Conservation (phyloP, 2,329 filamentous ascomycete species). For the Fusarium duplospermum region DNA sequence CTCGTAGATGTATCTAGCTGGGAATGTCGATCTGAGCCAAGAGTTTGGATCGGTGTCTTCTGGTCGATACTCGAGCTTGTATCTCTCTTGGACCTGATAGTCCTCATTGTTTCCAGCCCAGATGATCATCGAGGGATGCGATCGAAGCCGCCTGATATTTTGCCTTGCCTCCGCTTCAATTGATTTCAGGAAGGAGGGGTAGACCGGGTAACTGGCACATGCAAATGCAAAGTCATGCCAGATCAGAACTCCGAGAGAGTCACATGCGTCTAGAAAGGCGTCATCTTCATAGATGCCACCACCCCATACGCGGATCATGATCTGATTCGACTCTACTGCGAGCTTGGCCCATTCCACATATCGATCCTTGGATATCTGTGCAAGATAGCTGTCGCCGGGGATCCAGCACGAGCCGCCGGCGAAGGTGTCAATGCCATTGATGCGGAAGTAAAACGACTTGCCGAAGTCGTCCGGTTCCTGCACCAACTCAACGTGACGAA, state of each 20-base stretch:
- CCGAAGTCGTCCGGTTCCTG: not conserved
- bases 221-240: constrained; percentile 83
- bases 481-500: not conserved
- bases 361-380: constrained; percentile 53
- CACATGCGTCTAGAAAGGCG: constrained; percentile 74
- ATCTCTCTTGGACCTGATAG: constrained; percentile 78
- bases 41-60: constrained; percentile 65
- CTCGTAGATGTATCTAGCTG: constrained; percentile 83
- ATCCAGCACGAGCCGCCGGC: constrained; percentile 85
- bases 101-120: constrained; percentile 88
- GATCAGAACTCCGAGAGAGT: constrained; percentile 75
- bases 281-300: constrained; percentile 69
- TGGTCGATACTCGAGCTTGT: constrained; percentile 76
- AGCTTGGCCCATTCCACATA: constrained; percentile 78
- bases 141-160: constrained; percentile 69
- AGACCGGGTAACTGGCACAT: constrained; percentile 73
- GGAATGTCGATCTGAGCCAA: constrained; percentile 84
- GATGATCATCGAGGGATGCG: constrained; percentile 76
- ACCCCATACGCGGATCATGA: constrained; percentile 44
- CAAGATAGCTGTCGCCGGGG: constrained; percentile 80
- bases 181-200: constrained; percentile 66
- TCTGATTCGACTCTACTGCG: constrained; percentile 64
- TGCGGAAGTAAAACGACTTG: constrained; percentile 73
- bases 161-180: constrained; percentile 70
- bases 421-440: constrained; percentile 79